Percentiles rank a stretch among this genome's conserved stretches.
Evolutionary conservation across 2,329 filamentous ascomycete genomes (phyloP).

Genomic region (Coniochaeta ligniaria): DNA sequence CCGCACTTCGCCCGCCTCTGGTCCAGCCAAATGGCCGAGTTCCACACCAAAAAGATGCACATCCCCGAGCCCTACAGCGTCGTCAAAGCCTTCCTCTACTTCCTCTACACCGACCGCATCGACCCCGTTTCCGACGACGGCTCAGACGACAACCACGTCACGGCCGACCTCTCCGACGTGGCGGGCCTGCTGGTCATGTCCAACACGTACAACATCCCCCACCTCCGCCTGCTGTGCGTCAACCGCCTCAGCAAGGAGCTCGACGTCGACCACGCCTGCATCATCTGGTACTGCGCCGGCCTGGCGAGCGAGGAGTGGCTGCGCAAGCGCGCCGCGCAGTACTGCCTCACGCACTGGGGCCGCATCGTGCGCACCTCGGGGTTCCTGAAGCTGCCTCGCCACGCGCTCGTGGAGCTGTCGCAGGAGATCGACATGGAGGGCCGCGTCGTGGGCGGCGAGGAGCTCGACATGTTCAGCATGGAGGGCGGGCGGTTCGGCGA

Average conservation of each 20-base stretch:
- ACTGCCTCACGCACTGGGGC: constrained; percentile 92
- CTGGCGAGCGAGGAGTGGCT: constrained; percentile 92
- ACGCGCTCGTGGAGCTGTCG: constrained; percentile 80
- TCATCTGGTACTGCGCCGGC: constrained; percentile 91
- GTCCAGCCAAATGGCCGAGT: constrained; percentile 92
- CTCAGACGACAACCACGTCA: constrained; percentile 36
- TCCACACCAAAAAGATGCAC: constrained; percentile 95
- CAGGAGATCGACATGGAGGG: constrained; percentile 92
- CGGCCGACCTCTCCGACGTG: constrained; percentile 74
- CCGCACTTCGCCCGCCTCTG: constrained; percentile 92
- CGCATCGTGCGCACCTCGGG: constrained; percentile 83
- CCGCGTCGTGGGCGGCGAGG: constrained; percentile 82
- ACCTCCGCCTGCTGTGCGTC: constrained; percentile 83
- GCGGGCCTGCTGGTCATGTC: constrained; percentile 95
- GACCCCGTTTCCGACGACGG: constrained; percentile 39
- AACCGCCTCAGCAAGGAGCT: constrained; percentile 85
- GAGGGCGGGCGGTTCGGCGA: constrained; percentile 35
- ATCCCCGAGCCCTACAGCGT: constrained; percentile 94
- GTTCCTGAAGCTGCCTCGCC: constrained; percentile 73
- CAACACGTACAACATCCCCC: constrained; percentile 95
- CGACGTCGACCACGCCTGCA: constrained; percentile 88
- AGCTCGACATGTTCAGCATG: constrained; percentile 53
- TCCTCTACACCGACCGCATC: constrained; percentile 94
- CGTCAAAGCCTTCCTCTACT: constrained; percentile 91
- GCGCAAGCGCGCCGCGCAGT: constrained; percentile 76